These are phyloP conservation scores for Tylopilus sp. DNA, from an alignment of 768 basidiomycete species.

Conservation along the genomic window DNA sequence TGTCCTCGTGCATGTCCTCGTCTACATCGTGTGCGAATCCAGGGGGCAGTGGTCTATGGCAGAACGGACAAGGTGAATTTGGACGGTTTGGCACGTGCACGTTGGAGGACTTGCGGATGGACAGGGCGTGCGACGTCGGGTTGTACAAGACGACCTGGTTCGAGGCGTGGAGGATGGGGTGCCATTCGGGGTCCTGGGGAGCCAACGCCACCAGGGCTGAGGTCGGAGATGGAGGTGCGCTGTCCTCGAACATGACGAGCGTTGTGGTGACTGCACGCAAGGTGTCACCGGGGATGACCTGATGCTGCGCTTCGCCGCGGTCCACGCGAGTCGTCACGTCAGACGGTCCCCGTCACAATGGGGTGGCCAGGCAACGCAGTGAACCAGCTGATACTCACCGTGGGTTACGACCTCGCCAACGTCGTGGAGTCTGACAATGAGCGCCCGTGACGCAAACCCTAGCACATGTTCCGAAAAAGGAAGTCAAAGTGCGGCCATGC, in stretches of 20 bases:
- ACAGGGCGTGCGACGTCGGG: constrained; percentile 77
- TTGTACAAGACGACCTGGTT: constrained; percentile 89
- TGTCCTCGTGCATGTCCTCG: too few species aligned
- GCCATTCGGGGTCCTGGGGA: constrained; percentile 50
- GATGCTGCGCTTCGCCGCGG: constrained; percentile 1
- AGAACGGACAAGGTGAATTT: constrained; percentile 62
- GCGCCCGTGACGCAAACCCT: too few species aligned
- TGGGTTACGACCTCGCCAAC: too few species aligned
- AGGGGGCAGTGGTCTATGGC: constrained; percentile 56
- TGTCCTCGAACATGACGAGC: constrained; percentile 29
- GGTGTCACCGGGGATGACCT: not conserved
- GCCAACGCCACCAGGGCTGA: constrained; percentile 29
- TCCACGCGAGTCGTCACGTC: constrained; percentile 6
- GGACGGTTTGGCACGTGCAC: constrained; percentile 21
- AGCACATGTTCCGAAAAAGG: too few species aligned
- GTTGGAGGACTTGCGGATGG: constrained; percentile 46
- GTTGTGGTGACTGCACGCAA: not conserved
- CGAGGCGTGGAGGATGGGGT: constrained; percentile 75
- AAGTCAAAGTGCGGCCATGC: too few species aligned
- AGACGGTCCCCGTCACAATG: not conserved
- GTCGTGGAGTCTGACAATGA: too few species aligned
- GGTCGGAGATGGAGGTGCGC: constrained; percentile 30
- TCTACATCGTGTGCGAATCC: constrained; percentile 35
- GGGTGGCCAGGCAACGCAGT: too few species aligned
- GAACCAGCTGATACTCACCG: too few species aligned